phyloP scores from a whole-genome alignment of 2,329 filamentous ascomycete genomes.

The Colletotrichum sp. region DNA sequence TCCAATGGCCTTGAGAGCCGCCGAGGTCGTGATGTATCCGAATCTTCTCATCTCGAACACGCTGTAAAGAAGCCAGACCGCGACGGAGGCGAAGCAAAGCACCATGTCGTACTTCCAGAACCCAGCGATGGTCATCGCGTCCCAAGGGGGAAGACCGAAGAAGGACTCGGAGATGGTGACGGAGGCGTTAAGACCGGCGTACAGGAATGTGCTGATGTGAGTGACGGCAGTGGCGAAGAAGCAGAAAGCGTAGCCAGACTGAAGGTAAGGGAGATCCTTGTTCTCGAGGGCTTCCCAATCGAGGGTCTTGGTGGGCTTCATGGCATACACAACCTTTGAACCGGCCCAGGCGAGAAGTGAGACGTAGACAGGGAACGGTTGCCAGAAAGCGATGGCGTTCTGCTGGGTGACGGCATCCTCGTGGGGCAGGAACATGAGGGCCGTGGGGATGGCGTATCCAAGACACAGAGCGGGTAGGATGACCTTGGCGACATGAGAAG shows the following conservation, averaged over 20 bases:
- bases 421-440: constrained; percentile 1
- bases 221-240: not conserved
- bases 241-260: not conserved
- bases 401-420: not conserved
- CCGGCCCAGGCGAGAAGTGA: not conserved
- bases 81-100: not conserved
- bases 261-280: not conserved
- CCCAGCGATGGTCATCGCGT: not conserved
- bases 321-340: not conserved
- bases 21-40: constrained; percentile 25
- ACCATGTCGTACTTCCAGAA: constrained; percentile 9
- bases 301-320: not conserved
- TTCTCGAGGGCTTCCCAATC: not conserved
- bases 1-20: not conserved
- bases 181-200: not conserved
- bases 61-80: constrained; percentile 20
- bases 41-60: constrained; percentile 26
- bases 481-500: constrained; percentile 14
- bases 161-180: not conserved
- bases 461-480: constrained; percentile 21
- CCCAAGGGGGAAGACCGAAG: not conserved
- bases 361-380: constrained; percentile 14
- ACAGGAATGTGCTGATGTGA: not conserved
- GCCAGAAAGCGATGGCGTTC: constrained; percentile 9
- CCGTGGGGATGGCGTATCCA: constrained; percentile 21